Conservation (phyloP, 2,329 filamentous ascomycete species). For the Stromatinia cepivora region DNA sequence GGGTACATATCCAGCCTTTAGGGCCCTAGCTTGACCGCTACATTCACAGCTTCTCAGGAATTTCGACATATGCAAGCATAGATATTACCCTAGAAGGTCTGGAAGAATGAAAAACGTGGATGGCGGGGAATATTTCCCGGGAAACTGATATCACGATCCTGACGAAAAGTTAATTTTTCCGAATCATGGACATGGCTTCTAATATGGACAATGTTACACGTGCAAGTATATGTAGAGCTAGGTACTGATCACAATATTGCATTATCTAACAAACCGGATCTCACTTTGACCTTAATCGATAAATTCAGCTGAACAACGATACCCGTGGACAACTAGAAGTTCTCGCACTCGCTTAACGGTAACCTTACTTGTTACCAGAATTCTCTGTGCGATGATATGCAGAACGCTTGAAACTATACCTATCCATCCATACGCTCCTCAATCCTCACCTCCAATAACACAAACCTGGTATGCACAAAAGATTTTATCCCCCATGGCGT, state of each 20-base stretch:
- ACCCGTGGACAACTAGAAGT: neutral
- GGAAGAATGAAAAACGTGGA: slow-evolving; percentile 16
- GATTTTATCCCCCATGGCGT: neutral
- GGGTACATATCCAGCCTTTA: neutral
- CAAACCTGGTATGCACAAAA: neutral
- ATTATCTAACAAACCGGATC: neutral
- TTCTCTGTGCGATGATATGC: neutral
- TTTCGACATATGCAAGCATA: neutral
- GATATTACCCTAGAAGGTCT: slow-evolving; percentile 5
- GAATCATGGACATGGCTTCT: neutral
- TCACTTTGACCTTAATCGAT: neutral
- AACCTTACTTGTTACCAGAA: neutral
- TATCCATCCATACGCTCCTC: neutral
- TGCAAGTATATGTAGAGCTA: slow-evolving; percentile 1
- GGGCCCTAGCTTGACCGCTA: slow-evolving; percentile 21
- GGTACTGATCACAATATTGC: neutral
- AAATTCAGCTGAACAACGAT: slow-evolving; percentile 2
- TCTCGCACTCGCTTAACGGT: neutral
- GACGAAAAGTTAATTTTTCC: neutral
- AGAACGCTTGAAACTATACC: neutral
- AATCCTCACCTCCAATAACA: neutral
- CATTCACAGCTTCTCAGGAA: slow-evolving; percentile 7
- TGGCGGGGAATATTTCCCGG: slow-evolving; percentile 8
- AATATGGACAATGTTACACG: neutral
- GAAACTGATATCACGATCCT: neutral